Conservation (phyloP, 2,329 filamentous ascomycete species). For the Ascochyta clinopodiicola region DNA sequence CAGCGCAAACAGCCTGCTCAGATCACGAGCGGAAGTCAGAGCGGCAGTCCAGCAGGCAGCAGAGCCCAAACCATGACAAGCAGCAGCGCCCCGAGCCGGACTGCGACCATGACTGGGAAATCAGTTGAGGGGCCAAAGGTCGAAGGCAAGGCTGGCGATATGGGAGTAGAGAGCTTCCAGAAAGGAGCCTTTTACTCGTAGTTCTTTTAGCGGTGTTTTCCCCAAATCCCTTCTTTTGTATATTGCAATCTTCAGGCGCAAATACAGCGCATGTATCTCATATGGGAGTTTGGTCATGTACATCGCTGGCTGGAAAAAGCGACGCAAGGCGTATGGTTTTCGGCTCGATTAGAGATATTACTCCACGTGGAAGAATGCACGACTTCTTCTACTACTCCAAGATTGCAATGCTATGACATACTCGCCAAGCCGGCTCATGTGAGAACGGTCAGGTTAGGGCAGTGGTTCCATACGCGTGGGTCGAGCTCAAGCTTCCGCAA, state of each 20-base stretch:
- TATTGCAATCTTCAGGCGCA: constrained; percentile 11
- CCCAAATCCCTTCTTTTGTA: constrained; percentile 12
- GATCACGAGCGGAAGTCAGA: constrained; percentile 52
- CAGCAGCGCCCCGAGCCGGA: constrained; percentile 48
- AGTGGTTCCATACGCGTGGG: constrained; percentile 9
- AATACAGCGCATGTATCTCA: constrained; percentile 11
- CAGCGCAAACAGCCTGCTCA: constrained; percentile 60
- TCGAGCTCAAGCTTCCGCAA: constrained; percentile 5
- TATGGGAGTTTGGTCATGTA: constrained; percentile 12
- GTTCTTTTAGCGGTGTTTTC: constrained; percentile 27
- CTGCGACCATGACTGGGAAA: constrained; percentile 56
- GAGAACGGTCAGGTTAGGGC: constrained; percentile 4
- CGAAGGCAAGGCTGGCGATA: constrained; percentile 67
- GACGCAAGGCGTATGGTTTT: constrained; percentile 23
- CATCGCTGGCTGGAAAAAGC: constrained; percentile 32
- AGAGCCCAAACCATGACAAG: constrained; percentile 64
- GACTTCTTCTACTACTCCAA: not conserved
- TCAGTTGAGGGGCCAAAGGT: constrained; percentile 57
- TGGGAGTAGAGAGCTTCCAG: constrained; percentile 73
- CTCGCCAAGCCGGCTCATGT: not conserved
- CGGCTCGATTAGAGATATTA: constrained; percentile 22
- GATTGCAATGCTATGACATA: not conserved
- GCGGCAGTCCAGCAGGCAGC: constrained; percentile 54
- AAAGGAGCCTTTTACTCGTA: constrained; percentile 72
- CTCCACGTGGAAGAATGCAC: not conserved